Base-by-base conservation (phyloP, 352 stramenopile species). In the Globisporangium perplexum region DNA sequence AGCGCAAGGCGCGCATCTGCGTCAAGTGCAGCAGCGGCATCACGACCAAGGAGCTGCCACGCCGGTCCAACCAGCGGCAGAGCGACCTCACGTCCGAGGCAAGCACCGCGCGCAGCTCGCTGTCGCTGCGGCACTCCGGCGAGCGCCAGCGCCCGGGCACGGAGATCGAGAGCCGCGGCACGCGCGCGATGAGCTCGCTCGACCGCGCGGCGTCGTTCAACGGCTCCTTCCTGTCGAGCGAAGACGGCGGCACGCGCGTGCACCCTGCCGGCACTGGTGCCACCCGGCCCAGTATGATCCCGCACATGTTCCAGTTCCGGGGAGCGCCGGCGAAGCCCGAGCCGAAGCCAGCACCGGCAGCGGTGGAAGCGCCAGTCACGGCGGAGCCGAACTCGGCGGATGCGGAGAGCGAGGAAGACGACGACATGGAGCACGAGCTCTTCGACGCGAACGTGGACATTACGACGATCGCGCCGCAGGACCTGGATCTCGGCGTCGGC, bases 1-100 rank as follows among this genome's bases (percentile, higher is more conserved):
- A 86, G 60, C 73, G 74, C 38, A 93, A 93, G 54, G 77, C 79
- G 11, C 62, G 80, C 23, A 89, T 93, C 42, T 93, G 83, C 47
- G 63, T 86, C 45, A 79, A 86, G 51, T 93, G 83, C 60, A 91
- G 74, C 59, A 85, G 66, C 55, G 77, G 69, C 22, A 72, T 86
- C 55, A 63, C 81, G 50, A 72, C 57, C 0, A 65, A 66, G 45
- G 74, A 90, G 46, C 55, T 87, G 30, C 76, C 79, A 24, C 74
- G 78, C 11, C 68, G 76, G 4, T 68, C 68, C 14, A 74, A 65
- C 15, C 58, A 71, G 20, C 61, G 68, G 0, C 62, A 60, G 36
- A 78, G 71, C 36, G 58, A 71, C 44, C 52, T 66, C 50, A 41
- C 57, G 22, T 58, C 50, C 7, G 57, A 53, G 17, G 52, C 58